phyloP scores from a whole-genome alignment of 2,329 filamentous ascomycete species.

The Trichoderma sp. region DNA sequence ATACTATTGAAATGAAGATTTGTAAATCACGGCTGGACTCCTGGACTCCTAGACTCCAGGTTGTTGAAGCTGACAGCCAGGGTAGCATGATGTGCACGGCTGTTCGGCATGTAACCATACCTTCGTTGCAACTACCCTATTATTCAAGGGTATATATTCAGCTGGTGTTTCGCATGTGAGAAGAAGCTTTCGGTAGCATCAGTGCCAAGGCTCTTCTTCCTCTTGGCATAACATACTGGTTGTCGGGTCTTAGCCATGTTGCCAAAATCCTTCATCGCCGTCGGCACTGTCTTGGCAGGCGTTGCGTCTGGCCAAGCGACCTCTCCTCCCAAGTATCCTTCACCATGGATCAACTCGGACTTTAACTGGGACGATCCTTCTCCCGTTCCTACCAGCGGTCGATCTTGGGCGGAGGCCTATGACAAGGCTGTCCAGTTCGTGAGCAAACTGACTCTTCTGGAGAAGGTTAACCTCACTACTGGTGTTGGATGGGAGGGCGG shows the following conservation, averaged over 20 bases:
- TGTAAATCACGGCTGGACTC: neutral
- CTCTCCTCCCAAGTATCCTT: neutral
- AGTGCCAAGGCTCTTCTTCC: neutral
- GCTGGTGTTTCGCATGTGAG: neutral
- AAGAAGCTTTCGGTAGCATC: neutral
- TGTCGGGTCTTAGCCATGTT: neutral
- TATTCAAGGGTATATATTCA: neutral
- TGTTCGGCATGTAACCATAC: neutral
- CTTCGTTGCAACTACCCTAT: neutral
- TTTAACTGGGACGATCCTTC: conserved; percentile 1
- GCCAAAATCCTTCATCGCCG: neutral
- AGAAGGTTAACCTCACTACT: neutral
- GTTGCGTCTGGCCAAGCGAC: neutral
- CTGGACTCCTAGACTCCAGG: neutral
- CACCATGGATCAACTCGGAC: neutral
- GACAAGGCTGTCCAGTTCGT: conserved; percentile 1
- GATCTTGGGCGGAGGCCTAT: neutral
- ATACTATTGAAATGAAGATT: neutral
- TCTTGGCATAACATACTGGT: neutral
- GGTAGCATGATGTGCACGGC: neutral
- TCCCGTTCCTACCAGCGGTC: neutral
- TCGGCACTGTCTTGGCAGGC: neutral
- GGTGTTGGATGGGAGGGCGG: neutral
- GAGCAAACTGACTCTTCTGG: neutral
- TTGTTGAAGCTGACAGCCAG: neutral